Percentiles rank a stretch among this genome's conserved stretches.
Conservation (phyloP, 352 stramenopile genomes). For the Pythium utonaiense region DNA sequence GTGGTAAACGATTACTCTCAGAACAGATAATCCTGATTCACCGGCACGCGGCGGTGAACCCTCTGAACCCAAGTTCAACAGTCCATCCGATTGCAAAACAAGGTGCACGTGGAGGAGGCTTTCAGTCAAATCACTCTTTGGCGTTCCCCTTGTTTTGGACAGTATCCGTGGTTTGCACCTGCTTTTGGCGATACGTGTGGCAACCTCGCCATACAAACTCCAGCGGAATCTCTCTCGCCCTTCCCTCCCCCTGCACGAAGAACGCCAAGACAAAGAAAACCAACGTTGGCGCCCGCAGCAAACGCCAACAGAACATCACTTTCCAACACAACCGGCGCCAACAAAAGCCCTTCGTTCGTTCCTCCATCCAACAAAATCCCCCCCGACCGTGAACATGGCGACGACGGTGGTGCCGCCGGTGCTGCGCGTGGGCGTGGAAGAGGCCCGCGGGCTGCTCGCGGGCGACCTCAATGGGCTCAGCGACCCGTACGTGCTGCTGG, state of each 20-base stretch:
- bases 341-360: too few relatives aligned
- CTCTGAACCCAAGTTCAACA: constrained; percentile 23
- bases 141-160: neutral
- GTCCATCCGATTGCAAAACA: constrained; percentile 8
- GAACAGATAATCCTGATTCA: constrained; percentile 12
- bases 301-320: neutral
- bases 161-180: neutral
- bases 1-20: neutral
- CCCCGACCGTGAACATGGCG: constrained; percentile 1
- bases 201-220: neutral
- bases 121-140: neutral
- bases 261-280: constrained; percentile 2
- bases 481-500: constrained; percentile 64
- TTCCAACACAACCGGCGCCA: neutral
- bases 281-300: neutral
- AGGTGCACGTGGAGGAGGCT: too few relatives aligned
- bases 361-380: neutral
- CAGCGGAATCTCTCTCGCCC: neutral
- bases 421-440: constrained; percentile 40
- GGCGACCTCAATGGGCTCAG: constrained; percentile 69
- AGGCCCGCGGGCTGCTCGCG: constrained; percentile 54
- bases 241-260: neutral
- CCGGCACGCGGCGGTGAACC: neutral
- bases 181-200: neutral
- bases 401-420: constrained; percentile 6